Evolutionary conservation across 768 basidiomycete genomes (phyloP), one percentile per base, ranked within the genome.

Genomic region (Collybia sp.): DNA sequence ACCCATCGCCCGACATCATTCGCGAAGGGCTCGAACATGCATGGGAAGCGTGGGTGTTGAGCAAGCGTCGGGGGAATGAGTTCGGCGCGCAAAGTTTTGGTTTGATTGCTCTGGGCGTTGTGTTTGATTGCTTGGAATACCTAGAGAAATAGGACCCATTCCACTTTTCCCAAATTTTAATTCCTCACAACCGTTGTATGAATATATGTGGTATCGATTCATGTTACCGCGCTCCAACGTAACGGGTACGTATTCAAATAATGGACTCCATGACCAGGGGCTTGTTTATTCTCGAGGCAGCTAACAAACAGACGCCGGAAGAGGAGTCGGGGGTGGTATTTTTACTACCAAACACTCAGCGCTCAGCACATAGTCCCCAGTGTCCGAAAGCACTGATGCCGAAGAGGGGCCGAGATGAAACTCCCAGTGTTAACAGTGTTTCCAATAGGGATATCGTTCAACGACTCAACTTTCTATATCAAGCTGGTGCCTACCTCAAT

Each of bases 391-490:
- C 25, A 25, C 25, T 25, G 25, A 89, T 90, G 88, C 86, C 67
- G 15, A 90, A 88, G 67, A 85, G 83, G 54, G 65, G 67, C 49
- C 81, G 77, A 57, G 76, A 77, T 45, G 75, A 78, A 13, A 64
- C 56, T 8, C 82, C 82, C 5, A 85, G 76, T 47, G 69, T 80
- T 2, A 75, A 70, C 60, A 76, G 64, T 49, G 72, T 85, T 30
- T 55, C 72, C 10, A 88, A 90, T 60, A 71, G 80, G 20, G 91
- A 93, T 57, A 79, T 87, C 40, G 74, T 90, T 16, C 90, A 93
- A 62, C 76, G 90, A 20, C 75, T 93, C 50, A 92, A 87, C 64
- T 93, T 88, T 61, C 75, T 93, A 31, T 91, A 88, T 58, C 91
- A 92, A 64, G 85, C 88, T 31, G 83, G 84, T 55, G 71, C 77